phyloP scores from a whole-genome alignment of 305 asterid species.

The Plantago lanceolata region DNA sequence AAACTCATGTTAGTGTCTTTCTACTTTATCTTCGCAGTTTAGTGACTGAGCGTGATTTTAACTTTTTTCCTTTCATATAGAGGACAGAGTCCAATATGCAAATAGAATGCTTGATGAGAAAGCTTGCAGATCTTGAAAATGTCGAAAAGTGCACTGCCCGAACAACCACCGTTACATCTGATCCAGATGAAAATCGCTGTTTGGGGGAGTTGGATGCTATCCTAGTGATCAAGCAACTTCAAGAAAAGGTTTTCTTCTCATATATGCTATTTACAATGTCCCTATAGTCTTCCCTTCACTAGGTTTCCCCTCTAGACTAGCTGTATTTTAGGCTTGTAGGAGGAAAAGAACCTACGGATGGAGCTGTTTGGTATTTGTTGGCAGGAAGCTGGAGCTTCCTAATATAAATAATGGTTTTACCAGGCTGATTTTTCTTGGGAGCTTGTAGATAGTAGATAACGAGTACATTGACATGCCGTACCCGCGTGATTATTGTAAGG shows the following conservation, averaged over 20 bases:
- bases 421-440: neutral
- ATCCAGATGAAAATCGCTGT: slow-evolving; percentile 32
- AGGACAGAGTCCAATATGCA: slow-evolving; percentile 53
- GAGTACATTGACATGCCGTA: too few relatives aligned
- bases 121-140: slow-evolving; percentile 50
- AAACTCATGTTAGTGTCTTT: slow-evolving; percentile 65
- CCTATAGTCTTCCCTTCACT: slow-evolving; percentile 16
- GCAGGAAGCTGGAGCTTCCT: too few relatives aligned
- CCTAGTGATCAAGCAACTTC: slow-evolving; percentile 72
- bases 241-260: slow-evolving; percentile 65
- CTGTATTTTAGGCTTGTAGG: neutral
- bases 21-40: slow-evolving; percentile 22
- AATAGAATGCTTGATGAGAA: slow-evolving; percentile 60
- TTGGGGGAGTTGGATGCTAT: slow-evolving; percentile 59
- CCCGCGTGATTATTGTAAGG: too few relatives aligned
- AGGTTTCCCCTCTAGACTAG: slow-evolving; percentile 11
- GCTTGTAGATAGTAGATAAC: neutral
- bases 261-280: slow-evolving; percentile 21
- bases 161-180: slow-evolving; percentile 28
- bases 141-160: slow-evolving; percentile 31
- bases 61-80: slow-evolving; percentile 37
- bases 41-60: slow-evolving; percentile 21
- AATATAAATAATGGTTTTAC: too few relatives aligned
- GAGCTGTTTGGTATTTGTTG: neutral
- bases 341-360: neutral